Percentiles rank a stretch among this genome's conserved stretches.
Evolutionary conservation across 257 asterid species (phyloP).

Genomic region (Nicotiana tabacum): DNA sequence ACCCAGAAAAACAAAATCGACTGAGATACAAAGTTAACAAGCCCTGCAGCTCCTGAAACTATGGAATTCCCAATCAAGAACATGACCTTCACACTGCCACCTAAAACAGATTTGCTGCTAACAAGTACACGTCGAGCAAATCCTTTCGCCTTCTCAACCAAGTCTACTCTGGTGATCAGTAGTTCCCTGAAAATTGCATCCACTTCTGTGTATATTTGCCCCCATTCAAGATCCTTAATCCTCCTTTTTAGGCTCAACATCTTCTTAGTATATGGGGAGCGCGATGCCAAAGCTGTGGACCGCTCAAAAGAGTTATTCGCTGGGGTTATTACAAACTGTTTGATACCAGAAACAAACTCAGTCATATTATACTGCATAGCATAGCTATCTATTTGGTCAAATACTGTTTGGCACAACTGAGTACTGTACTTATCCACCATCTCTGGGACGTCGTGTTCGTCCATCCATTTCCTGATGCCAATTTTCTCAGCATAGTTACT

Average conservation of each 20-base stretch:
- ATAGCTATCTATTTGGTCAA: conserved; percentile 67
- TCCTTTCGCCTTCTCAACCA: conserved; percentile 83
- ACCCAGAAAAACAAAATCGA: conserved; percentile 84
- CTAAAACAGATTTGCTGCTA: conserved; percentile 64
- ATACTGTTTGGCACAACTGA: conserved; percentile 65
- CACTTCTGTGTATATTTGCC: conserved; percentile 55
- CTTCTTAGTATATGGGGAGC: conserved; percentile 67
- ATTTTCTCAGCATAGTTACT: conserved; percentile 87
- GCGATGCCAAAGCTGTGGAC: conserved; percentile 47
- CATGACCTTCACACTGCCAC: conserved; percentile 67
- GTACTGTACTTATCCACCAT: conserved; percentile 76
- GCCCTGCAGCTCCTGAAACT: conserved; percentile 87
- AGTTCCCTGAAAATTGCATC: conserved; percentile 65
- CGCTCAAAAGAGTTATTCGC: conserved; percentile 39
- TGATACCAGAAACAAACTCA: conserved; percentile 67
- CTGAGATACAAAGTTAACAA: conserved; percentile 71
- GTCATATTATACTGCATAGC: conserved; percentile 94
- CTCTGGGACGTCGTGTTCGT: conserved; percentile 80
- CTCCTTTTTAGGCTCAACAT: conserved; percentile 42
- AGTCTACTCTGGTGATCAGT: conserved; percentile 58
- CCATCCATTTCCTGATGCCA: conserved; percentile 89
- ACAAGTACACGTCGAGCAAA: conserved; percentile 62
- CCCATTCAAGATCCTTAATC: conserved; percentile 70
- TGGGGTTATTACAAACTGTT: conserved; percentile 54
- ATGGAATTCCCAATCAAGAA: conserved; percentile 62